These are phyloP conservation scores for Berberis thunbergii DNA, from an alignment of 164 flowering plant species.

Conservation along the genomic window DNA sequence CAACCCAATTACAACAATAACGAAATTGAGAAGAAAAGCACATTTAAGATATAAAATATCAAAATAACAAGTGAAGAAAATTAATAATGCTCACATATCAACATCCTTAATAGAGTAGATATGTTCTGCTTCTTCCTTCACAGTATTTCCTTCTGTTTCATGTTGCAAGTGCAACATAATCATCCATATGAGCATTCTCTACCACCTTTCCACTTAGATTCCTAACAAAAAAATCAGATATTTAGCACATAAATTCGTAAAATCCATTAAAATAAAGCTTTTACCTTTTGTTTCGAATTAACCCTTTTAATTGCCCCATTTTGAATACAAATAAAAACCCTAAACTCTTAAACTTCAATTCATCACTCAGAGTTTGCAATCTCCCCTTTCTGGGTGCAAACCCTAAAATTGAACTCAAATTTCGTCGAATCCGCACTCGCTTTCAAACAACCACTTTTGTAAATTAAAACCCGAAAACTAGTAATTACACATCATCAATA, in stretches of 20 bases:
- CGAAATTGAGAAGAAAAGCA: too few relatives aligned
- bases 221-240: slow-evolving; percentile 23
- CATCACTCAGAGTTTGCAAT: too few relatives aligned
- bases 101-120: slow-evolving; percentile 75
- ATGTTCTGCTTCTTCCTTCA: slow-evolving; percentile 68
- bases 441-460: too few relatives aligned
- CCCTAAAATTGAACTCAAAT: too few relatives aligned
- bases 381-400: too few relatives aligned
- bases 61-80: too few relatives aligned
- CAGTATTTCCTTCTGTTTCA: slow-evolving; percentile 51
- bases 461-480: too few relatives aligned
- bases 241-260: neutral
- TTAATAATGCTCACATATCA: slow-evolving; percentile 48
- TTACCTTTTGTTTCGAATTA: neutral
- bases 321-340: neutral
- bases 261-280: neutral
- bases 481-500: too few relatives aligned
- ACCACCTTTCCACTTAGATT: slow-evolving; percentile 39
- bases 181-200: slow-evolving; percentile 66
- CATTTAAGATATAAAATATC: too few relatives aligned
- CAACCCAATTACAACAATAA: too few relatives aligned
- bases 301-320: neutral
- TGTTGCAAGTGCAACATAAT: slow-evolving; percentile 66
- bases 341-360: too few relatives aligned
- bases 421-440: too few relatives aligned